Percentiles rank a stretch among this genome's conserved stretches.
Evolutionary conservation across 2,329 filamentous ascomycete genomes (phyloP).

Genomic region (Eurotiales sp.): DNA sequence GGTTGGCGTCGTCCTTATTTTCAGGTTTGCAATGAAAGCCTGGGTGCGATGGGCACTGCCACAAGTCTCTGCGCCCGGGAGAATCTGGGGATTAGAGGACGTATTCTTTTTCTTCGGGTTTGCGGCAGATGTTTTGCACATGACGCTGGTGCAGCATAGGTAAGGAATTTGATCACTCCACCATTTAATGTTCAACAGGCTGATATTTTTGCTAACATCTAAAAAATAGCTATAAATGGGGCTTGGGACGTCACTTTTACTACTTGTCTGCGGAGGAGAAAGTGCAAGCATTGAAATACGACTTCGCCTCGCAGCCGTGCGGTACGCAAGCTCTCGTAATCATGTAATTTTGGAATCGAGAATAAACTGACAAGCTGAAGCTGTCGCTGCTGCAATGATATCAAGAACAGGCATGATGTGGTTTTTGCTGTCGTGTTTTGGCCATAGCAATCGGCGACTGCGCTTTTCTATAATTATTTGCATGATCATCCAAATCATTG

Average conservation of each 20-base stretch:
- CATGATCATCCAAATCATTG: conserved; percentile 29
- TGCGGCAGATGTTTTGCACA: conserved; percentile 30
- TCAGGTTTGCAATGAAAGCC: conserved; percentile 22
- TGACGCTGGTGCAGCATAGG: conserved; percentile 30
- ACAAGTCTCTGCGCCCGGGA: conserved; percentile 27
- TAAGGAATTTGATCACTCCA: conserved; percentile 11
- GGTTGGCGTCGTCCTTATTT: conserved; percentile 18
- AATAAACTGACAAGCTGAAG: no score
- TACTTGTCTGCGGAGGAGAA: conserved; percentile 25
- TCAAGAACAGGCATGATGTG: conserved; percentile 36
- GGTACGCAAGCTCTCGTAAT: no score
- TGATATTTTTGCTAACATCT: not conserved
- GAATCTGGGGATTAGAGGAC: conserved; percentile 34
- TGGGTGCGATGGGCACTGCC: conserved; percentile 32
- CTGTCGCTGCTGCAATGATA: conserved; percentile 32
- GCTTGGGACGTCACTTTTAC: conserved; percentile 31
- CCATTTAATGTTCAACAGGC: not conserved
- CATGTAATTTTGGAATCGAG: no score
- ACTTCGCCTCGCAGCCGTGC: conserved; percentile 24
- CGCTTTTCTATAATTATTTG: conserved; percentile 29
- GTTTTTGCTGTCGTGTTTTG: conserved; percentile 34
- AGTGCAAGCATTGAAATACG: conserved; percentile 26
- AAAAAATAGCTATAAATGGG: conserved; percentile 24
- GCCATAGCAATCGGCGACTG: conserved; percentile 27
- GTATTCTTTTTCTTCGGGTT: conserved; percentile 28